Conservation (phyloP, 331 rosid genomes). For the Quercus lobata region DNA sequence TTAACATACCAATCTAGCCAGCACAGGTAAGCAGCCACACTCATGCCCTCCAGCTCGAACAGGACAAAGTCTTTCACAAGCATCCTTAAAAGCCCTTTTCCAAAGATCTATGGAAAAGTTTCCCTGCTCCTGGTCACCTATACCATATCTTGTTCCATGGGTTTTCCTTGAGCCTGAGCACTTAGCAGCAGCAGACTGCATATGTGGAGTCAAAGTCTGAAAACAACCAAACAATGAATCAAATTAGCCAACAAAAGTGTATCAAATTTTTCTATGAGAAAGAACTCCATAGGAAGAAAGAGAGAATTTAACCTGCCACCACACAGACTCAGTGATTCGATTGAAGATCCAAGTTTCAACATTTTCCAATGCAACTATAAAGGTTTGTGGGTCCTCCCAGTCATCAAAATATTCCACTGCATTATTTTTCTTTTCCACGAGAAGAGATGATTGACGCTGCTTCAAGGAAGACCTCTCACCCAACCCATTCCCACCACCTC, state of each 20-base stretch:
- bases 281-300: constrained; percentile 7
- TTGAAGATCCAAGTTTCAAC: constrained; percentile 86
- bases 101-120: constrained; percentile 71
- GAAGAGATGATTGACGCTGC: constrained; percentile 7
- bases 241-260: constrained; percentile 24
- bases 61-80: constrained; percentile 92
- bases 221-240: constrained; percentile 26
- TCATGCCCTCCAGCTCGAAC: constrained; percentile 73
- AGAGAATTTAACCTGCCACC: constrained; percentile 81
- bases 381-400: constrained; percentile 59
- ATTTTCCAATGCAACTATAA: constrained; percentile 62
- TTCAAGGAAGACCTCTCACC: neutral
- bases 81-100: constrained; percentile 83
- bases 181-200: constrained; percentile 79
- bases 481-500: constrained; percentile 16
- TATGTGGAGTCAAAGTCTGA: constrained; percentile 86
- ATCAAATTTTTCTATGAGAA: constrained; percentile 5
- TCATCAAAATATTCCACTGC: constrained; percentile 17
- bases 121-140: constrained; percentile 71
- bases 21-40: constrained; percentile 78
- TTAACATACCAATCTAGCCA: constrained; percentile 66
- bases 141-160: constrained; percentile 39
- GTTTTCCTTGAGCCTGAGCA: constrained; percentile 52
- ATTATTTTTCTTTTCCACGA: constrained; percentile 27
- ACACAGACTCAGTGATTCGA: constrained; percentile 84